Conservation (phyloP, 306 rosid species). For the Alnus rubra region DNA sequence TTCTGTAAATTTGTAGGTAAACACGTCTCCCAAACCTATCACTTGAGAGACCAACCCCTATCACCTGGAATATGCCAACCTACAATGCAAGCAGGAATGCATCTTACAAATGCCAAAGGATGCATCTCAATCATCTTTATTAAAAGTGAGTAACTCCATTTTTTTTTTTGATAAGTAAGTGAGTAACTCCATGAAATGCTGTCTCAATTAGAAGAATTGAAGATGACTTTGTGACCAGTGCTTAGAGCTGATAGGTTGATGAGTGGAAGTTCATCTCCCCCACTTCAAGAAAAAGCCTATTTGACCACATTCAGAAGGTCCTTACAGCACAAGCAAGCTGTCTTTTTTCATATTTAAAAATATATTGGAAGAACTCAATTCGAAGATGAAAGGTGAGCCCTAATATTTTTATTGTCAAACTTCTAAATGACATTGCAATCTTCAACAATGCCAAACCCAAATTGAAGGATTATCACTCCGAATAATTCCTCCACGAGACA, state of each 20-base stretch:
- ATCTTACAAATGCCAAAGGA: slow-evolving; percentile 17
- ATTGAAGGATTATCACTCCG: background rate
- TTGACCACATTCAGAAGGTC: slow-evolving; percentile 3
- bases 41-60: slow-evolving; percentile 2
- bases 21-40: background rate
- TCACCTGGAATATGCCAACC: background rate
- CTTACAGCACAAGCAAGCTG: background rate
- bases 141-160: slow-evolving; percentile 12
- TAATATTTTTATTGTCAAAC: background rate
- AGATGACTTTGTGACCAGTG: background rate
- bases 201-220: slow-evolving; percentile 1
- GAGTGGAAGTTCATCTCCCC: slow-evolving; percentile 1
- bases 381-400: background rate
- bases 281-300: slow-evolving; percentile 1
- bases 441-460: background rate
- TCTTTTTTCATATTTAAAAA: slow-evolving; percentile 10
- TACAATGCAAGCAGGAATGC: background rate
- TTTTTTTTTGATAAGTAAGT: too few species aligned
- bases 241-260: slow-evolving; percentile 13
- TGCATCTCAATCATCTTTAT: slow-evolving; percentile 12
- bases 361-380: slow-evolving; percentile 3
- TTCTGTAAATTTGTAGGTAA: background rate
- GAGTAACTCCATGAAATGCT: slow-evolving; percentile 4
- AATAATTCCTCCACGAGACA: background rate
- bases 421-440: background rate